phyloP scores from a whole-genome alignment of 768 basidiomycete species.

The Cyclocybe aegerita region DNA sequence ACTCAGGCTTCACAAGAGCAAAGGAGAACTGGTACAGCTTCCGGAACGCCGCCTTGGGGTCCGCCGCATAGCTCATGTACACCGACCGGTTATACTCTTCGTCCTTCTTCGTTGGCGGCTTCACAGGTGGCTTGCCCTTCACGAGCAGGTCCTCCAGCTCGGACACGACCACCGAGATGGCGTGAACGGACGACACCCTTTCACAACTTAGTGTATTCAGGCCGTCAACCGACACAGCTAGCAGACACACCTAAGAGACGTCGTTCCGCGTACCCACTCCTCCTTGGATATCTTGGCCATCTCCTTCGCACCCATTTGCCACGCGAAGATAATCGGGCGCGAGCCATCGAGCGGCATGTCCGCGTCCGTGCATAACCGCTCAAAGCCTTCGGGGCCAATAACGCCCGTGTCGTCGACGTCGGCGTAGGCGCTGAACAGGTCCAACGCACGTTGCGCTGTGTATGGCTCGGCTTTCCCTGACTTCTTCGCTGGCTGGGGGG shows the following conservation, averaged over 20 bases:
- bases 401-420: slow-evolving; percentile 51
- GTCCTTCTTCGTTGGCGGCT: slow-evolving; percentile 34
- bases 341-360: slow-evolving; percentile 74
- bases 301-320: slow-evolving; percentile 70
- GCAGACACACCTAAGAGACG: slow-evolving; percentile 33
- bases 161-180: slow-evolving; percentile 47
- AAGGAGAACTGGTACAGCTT: slow-evolving; percentile 76
- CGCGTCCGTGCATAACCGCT: slow-evolving; percentile 66
- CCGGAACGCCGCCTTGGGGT: slow-evolving; percentile 53
- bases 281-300: slow-evolving; percentile 70
- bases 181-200: slow-evolving; percentile 44
- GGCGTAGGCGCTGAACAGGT: slow-evolving; percentile 63
- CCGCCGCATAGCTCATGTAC: slow-evolving; percentile 48
- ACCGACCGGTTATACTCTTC: slow-evolving; percentile 55
- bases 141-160: slow-evolving; percentile 71
- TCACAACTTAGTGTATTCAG: background rate
- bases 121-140: slow-evolving; percentile 41
- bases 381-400: slow-evolving; percentile 75
- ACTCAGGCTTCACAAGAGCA: slow-evolving; percentile 69
- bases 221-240: background rate
- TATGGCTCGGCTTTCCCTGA: slow-evolving; percentile 41
- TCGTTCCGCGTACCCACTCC: slow-evolving; percentile 68
- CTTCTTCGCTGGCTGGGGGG: slow-evolving; percentile 19
- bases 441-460: slow-evolving; percentile 45
- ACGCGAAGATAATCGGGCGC: slow-evolving; percentile 69